phyloP scores from a whole-genome alignment of 1,284 basidiomycete genomes.

The Ustilago cynodontis region DNA sequence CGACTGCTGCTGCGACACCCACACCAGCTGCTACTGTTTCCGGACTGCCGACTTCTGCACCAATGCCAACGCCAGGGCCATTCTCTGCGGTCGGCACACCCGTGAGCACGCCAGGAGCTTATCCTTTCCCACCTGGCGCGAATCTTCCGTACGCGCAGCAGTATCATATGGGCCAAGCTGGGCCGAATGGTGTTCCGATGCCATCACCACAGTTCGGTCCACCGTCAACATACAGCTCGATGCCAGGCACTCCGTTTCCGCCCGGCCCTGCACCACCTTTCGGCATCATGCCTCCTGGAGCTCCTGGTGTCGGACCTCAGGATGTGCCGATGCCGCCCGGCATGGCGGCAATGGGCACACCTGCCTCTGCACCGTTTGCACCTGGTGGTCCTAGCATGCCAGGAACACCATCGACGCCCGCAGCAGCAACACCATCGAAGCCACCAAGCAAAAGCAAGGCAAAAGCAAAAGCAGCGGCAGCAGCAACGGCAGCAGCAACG shows the following conservation, averaged over 20 bases:
- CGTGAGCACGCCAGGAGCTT: conserved; percentile 26
- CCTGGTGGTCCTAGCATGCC: conserved; percentile 16
- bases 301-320: not conserved
- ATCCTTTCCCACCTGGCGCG: conserved; percentile 29
- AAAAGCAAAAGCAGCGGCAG: conserved; percentile 27
- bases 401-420: conserved; percentile 29
- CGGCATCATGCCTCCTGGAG: conserved; percentile 14
- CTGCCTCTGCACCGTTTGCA: conserved; percentile 16
- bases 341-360: conserved; percentile 5
- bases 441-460: conserved; percentile 31
- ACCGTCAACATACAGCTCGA: conserved; percentile 15
- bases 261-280: conserved; percentile 13
- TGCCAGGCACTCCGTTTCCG: conserved; percentile 19
- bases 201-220: conserved; percentile 17
- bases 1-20: not conserved
- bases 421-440: conserved; percentile 28
- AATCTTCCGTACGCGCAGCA: conserved; percentile 12
- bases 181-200: conserved; percentile 25
- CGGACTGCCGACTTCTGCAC: not conserved
- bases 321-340: conserved; percentile 24
- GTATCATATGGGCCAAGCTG: conserved; percentile 10
- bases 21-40: not conserved
- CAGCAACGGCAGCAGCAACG: conserved; percentile 14
- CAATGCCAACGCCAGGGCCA: conserved; percentile 17
- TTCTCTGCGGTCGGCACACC: conserved; percentile 27